A percentile compares a stretch with the other conserved stretches of the same genome.
Conservation (phyloP, 495 filamentous ascomycete genomes). For the Parathielavia hyrcaniae region DNA sequence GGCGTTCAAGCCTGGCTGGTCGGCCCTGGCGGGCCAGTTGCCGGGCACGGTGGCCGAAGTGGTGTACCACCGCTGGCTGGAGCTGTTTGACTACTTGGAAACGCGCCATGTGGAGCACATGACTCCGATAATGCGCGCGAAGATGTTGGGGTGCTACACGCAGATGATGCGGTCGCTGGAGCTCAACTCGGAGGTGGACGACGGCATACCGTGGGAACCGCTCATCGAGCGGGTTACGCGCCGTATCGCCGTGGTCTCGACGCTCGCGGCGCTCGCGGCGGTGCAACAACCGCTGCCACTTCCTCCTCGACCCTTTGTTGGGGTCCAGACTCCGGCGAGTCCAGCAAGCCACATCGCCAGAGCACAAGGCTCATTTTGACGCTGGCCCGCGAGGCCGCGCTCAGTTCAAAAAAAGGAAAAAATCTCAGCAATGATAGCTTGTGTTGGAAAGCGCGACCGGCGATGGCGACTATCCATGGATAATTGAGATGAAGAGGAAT, state of each 20-base stretch:
- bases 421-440: too few relatives aligned
- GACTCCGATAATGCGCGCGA: too few relatives aligned
- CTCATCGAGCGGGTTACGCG: conserved; percentile 29
- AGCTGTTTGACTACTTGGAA: conserved; percentile 33
- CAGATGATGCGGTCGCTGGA: conserved; percentile 32
- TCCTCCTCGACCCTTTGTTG: neutral
- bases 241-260: conserved; percentile 23
- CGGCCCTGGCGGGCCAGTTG: conserved; percentile 3
- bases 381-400: conserved; percentile 36
- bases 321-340: neutral
- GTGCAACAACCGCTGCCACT: neutral
- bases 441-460: too few relatives aligned
- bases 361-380: conserved; percentile 7
- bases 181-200: conserved; percentile 20
- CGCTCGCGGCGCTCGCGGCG: too few relatives aligned
- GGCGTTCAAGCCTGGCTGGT: conserved; percentile 12
- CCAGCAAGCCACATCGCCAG: neutral
- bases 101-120: too few relatives aligned
- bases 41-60: conserved; percentile 24
- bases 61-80: conserved; percentile 31
- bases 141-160: conserved; percentile 23
- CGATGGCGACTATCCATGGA: too few relatives aligned
- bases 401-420: conserved; percentile 25
- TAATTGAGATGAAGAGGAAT: too few relatives aligned
- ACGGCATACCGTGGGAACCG: conserved; percentile 25